Evolutionary conservation across 1,284 basidiomycete species (phyloP), one percentile per base, ranked within the genome.

Genomic region (Fomitopsis palustris): DNA sequence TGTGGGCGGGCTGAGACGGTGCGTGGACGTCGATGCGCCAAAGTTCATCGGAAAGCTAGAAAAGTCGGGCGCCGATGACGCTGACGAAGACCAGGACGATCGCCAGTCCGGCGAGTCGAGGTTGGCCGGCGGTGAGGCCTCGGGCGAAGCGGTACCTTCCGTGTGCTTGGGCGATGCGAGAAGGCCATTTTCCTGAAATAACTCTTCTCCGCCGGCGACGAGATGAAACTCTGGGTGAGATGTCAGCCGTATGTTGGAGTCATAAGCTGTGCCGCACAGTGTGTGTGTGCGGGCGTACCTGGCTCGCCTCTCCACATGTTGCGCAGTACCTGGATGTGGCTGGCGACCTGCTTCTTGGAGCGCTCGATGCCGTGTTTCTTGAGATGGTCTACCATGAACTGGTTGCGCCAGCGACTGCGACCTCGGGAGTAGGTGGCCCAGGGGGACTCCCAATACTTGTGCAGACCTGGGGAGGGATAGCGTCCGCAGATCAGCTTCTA

Each of bases 241-340:
- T 52, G 65, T 57, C 59, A 53, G 29, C 56, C 59, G 60, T 12
- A 42, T 58, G 62, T 56, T 56, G 64, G 59, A 58, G 55, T 29
- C 55, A 57, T 59, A 35, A 45, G 59, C 29, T 45, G 54, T 49
- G 45, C 35, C 55, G 38, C 42, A 31, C 51, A 23, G 39, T 42
- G 5, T 43, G 35, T 37, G 16, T 49, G 43, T 31, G 56, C 37
- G 41, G 43, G 69, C 78, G 43, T 62, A 88, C 88, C 84, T 76
- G 85, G 79, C 61, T 89, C 84, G 37, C 88, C 89, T 69, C 90
- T 90, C 89, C 88, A 91, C 89, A 92, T 92, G 69, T 91, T 92
- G 49, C 88, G 78, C 53, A 92, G 72, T 58, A 92, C 90, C 69
- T 92, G 90, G 55, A 92, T 89, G 68, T 92, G 90, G 69, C 86